Percentiles rank a stretch among this genome's conserved stretches.
Conservation (phyloP, 306 rosid species). For the Adenanthera pavonina region DNA sequence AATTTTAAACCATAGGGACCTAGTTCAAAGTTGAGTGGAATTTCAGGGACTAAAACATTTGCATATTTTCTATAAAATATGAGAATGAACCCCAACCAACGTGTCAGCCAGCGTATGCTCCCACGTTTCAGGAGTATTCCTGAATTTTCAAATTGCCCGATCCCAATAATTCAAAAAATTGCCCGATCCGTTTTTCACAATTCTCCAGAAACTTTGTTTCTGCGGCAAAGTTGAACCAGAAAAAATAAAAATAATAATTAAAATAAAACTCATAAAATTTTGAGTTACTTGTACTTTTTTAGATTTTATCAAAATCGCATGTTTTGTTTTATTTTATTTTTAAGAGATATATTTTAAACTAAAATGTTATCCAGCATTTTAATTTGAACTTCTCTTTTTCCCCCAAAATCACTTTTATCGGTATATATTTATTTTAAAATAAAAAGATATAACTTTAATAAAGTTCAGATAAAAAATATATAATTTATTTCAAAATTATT, state of each 20-base stretch:
- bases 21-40: too few relatives aligned
- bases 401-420: too few relatives aligned
- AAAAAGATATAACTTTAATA: background rate
- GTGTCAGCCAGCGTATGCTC: background rate
- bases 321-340: background rate
- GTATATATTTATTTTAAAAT: background rate
- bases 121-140: background rate
- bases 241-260: background rate
- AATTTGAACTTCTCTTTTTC: too few relatives aligned
- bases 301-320: background rate
- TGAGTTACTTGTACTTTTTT: background rate
- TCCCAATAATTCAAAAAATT: background rate
- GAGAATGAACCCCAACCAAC: background rate
- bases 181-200: background rate
- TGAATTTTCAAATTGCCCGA: conserved; percentile 11
- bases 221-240: conserved; percentile 28
- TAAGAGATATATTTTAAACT: background rate
- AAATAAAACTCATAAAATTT: conserved; percentile 5
- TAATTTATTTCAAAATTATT: background rate
- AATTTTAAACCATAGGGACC: too few relatives aligned
- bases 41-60: too few relatives aligned
- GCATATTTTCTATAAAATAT: too few relatives aligned
- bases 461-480: background rate
- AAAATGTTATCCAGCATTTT: too few relatives aligned
- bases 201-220: background rate